Base-by-base conservation (phyloP, 768 basidiomycete species). In the Calocera viscosa region DNA sequence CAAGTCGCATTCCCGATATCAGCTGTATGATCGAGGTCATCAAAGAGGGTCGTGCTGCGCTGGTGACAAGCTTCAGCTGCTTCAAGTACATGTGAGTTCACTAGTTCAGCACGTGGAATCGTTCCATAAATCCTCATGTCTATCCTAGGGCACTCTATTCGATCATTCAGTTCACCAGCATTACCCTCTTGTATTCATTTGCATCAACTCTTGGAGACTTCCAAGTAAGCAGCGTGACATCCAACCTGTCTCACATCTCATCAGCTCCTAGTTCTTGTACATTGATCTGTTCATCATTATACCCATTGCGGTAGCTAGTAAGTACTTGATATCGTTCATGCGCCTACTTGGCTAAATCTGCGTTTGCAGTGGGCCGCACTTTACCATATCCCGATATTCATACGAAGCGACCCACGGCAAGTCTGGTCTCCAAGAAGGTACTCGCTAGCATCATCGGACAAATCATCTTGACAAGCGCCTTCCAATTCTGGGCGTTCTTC, bases 281-380 rank as follows among this genome's bases (percentile, higher is more conserved):
- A 97, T 99, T 69, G 96, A 99, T 76, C 81, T 99, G 38, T 93
- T 95, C 77, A 91, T 99, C 77, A 99, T 98, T 73, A 92, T 98
- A 60, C 96, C 96, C 0, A 83, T 98, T 63, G 96, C 96, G 41
- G 88, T 99, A 67, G 87, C 94, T 47, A 99, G 94, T 98, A 75
- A 78, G 94, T 78, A 5, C 1, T 33, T 1, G 40, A 76, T 12
- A 17, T 69, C 32, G 53, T 67, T 33, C 8, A 28, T n/a, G 26
- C 33, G 32, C 30, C 60, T 26, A 33, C 35, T 38, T 47, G 32
- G 0, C 1, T 32, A 7, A 33, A 32, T 0, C 1, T 22, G 10
- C 1, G 16, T 26, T 66, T 63, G 16, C 74, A 98, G 94, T 99
- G 95, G 94, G 93, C 1, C 84, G 95, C 38, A 97, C 96, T 5